Percentiles rank a stretch among this genome's conserved stretches.
Conservation (phyloP, 768 basidiomycete species). For the Kwoniella pini region DNA sequence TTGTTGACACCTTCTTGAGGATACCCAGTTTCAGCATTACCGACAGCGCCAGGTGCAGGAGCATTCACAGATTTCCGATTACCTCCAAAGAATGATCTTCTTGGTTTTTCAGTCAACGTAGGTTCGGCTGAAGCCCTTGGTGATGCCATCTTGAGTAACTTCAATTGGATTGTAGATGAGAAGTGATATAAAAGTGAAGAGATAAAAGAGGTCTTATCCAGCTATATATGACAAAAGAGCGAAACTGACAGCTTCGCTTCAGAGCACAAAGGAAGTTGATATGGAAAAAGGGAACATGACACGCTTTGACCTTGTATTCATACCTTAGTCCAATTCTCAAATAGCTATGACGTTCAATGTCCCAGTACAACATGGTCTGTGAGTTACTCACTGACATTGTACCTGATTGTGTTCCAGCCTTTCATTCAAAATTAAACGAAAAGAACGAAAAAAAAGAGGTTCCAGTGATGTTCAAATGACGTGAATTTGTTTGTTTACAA, state of each 20-base stretch:
- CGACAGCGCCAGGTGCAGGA: not conserved
- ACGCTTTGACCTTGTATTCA: too few relatives aligned
- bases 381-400: too few relatives aligned
- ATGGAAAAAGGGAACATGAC: too few relatives aligned
- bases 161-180: not conserved
- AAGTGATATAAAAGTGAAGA: not conserved
- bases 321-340: too few relatives aligned
- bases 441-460: too few relatives aligned
- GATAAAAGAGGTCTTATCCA: too few relatives aligned
- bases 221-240: too few relatives aligned
- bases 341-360: too few relatives aligned
- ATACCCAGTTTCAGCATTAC: not conserved
- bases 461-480: constrained; percentile 12
- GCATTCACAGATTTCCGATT: constrained; percentile 1
- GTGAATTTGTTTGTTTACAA: not conserved
- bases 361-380: too few relatives aligned
- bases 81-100: constrained; percentile 18
- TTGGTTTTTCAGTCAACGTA: constrained; percentile 8
- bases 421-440: not conserved
- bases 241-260: too few relatives aligned
- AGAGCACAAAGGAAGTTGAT: too few relatives aligned
- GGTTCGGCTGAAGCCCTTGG: constrained; percentile 6
- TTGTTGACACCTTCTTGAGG: not conserved
- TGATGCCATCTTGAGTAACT: not conserved
- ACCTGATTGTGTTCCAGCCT: too few relatives aligned